phyloP scores from a whole-genome alignment of 495 filamentous ascomycete genomes.

The Aeminium ludgeri region DNA sequence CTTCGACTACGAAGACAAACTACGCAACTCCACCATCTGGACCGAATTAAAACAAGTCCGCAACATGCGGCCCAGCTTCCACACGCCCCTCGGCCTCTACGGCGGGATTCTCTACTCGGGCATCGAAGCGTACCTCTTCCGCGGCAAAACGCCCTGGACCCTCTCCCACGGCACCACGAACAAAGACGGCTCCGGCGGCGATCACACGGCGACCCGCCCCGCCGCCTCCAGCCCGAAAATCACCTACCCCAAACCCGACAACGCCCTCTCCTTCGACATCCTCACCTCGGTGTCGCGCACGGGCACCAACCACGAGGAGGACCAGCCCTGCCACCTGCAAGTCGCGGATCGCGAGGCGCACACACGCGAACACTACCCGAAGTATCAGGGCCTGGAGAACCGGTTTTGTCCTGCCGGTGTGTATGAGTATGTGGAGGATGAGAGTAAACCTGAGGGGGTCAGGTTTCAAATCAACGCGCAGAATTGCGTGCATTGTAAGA shows the following conservation, averaged over 20 bases:
- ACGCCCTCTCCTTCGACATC: slow-evolving; percentile 87
- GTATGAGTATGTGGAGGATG: slow-evolving; percentile 95
- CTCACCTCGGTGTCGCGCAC: slow-evolving; percentile 84
- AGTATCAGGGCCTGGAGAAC: slow-evolving; percentile 86
- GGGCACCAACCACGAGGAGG: slow-evolving; percentile 97
- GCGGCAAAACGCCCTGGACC: slow-evolving; percentile 82
- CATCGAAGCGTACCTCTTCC: slow-evolving; percentile 73
- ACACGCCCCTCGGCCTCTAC: slow-evolving; percentile 63
- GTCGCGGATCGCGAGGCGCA: slow-evolving; percentile 91
- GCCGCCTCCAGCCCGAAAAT: slow-evolving; percentile 73
- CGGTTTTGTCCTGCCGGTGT: slow-evolving; percentile 99
- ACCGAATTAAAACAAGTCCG: slow-evolving; percentile 85
- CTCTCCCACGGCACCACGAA: slow-evolving; percentile 65
- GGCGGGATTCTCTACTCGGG: slow-evolving; percentile 90
- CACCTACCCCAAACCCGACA: slow-evolving; percentile 92
- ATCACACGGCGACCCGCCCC: slow-evolving; percentile 60
- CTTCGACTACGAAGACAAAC: slow-evolving; percentile 80
- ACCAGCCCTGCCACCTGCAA: slow-evolving; percentile 90
- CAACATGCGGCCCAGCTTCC: slow-evolving; percentile 94
- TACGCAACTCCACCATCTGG: slow-evolving; percentile 84
- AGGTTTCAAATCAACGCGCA: slow-evolving; percentile 96
- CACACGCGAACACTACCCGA: slow-evolving; percentile 61
- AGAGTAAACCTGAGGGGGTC: slow-evolving; percentile 62
- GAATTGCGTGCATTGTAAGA: slow-evolving; percentile 99
- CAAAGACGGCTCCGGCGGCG: too few relatives aligned